Conservation (phyloP, 2,329 filamentous ascomycete genomes). For the Didymella sp. region DNA sequence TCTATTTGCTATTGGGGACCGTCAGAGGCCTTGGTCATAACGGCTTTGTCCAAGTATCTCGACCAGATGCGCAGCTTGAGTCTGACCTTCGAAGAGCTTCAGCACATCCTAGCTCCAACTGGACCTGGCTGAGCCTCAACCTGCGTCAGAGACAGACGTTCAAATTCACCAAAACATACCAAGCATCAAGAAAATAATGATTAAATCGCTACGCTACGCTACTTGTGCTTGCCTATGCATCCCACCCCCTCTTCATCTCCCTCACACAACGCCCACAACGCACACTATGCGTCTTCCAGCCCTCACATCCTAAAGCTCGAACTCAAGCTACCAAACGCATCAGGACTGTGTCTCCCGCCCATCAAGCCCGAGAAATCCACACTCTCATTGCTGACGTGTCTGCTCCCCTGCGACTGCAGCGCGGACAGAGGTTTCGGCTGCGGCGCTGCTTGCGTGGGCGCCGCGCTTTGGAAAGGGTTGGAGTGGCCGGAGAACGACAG, state of each 20-base stretch:
- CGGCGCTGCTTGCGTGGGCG: constrained; percentile 43
- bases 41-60: neutral
- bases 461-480: constrained; percentile 55
- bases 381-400: constrained; percentile 72
- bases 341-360: constrained; percentile 75
- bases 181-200: constrained; percentile 1
- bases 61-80: neutral
- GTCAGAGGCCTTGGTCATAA: too few relatives aligned
- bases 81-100: too few relatives aligned
- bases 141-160: too few relatives aligned
- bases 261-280: neutral
- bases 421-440: constrained; percentile 65
- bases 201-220: constrained; percentile 8
- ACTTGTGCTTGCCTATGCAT: neutral
- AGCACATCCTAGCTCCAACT: too few relatives aligned
- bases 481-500: constrained; percentile 32
- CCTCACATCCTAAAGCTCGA: constrained; percentile 54
- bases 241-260: neutral
- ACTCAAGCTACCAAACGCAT: constrained; percentile 79
- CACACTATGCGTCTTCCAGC: neutral
- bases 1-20: neutral
- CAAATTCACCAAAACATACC: too few relatives aligned
- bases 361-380: constrained; percentile 68
- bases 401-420: constrained; percentile 30
- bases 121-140: too few relatives aligned